phyloP scores from a whole-genome alignment of 352 stramenopile species.

The Thraustochytrium striatum region DNA sequence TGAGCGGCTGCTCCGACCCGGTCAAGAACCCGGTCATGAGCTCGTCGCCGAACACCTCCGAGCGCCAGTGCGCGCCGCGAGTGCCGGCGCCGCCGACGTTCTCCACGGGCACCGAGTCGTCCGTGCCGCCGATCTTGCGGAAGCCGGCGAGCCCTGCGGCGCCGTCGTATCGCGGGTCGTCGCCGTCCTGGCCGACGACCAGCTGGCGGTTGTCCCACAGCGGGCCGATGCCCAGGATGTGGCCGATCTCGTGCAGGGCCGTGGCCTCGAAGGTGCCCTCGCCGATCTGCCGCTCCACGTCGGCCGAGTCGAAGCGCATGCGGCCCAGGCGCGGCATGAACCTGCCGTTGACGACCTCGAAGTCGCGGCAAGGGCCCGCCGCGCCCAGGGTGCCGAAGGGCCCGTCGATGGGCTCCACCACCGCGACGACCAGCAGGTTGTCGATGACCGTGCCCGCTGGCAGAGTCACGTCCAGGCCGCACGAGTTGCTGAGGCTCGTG shows the following conservation, averaged over 20 bases:
- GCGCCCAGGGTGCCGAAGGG: background rate
- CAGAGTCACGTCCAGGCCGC: conserved; percentile 16
- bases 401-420: conserved; percentile 7
- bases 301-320: conserved; percentile 40
- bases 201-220: conserved; percentile 9
- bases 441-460: background rate
- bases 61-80: background rate
- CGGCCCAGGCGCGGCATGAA: conserved; percentile 2
- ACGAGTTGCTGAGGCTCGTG: background rate
- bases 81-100: conserved; percentile 10
- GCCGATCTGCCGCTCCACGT: conserved; percentile 7
- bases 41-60: conserved; percentile 13
- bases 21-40: conserved; percentile 36
- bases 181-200: background rate
- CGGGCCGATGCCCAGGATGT: conserved; percentile 33
- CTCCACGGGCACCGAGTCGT: conserved; percentile 1
- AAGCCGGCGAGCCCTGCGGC: conserved; percentile 14
- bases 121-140: background rate
- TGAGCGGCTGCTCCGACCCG: background rate
- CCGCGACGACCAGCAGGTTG: conserved; percentile 21
- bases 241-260: conserved; percentile 42
- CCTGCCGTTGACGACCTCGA: background rate
- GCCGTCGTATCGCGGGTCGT: background rate
- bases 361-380: conserved; percentile 3
- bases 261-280: background rate